phyloP scores from a whole-genome alignment of 371 early-diverging fungal species.

The Syncephalastrum sp. region DNA sequence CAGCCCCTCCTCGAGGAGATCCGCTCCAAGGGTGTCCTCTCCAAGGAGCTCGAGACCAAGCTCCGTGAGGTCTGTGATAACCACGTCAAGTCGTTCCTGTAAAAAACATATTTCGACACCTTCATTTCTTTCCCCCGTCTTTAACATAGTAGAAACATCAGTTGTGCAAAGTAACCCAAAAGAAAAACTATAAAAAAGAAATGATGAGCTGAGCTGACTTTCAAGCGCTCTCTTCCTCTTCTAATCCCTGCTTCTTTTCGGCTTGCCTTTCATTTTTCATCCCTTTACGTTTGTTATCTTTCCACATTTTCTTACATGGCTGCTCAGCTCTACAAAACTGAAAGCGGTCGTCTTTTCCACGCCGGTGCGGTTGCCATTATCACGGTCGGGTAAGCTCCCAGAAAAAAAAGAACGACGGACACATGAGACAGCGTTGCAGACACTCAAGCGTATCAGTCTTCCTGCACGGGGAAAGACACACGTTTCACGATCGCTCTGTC shows the following conservation, averaged over 20 bases:
- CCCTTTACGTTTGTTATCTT: conserved; percentile 2
- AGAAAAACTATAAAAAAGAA: not conserved
- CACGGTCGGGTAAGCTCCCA: conserved; percentile 69
- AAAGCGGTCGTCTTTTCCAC: conserved; percentile 52
- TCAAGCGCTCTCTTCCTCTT: not conserved
- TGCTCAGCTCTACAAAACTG: conserved; percentile 25
- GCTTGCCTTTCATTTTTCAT: not conserved
- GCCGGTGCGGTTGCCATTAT: conserved; percentile 83
- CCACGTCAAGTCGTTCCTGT: conserved; percentile 86
- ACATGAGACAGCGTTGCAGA: not conserved
- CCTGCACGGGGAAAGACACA: conserved; percentile 95
- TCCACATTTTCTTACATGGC: conserved; percentile 12
- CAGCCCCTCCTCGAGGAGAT: conserved; percentile 83
- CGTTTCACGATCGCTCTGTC: conserved; percentile 81
- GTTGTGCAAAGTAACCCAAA: conserved; percentile 5
- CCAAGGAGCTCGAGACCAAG: conserved; percentile 77
- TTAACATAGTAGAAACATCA: too few relatives aligned
- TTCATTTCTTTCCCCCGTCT: too few relatives aligned
- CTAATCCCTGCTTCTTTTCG: not conserved
- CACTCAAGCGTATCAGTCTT: conserved; percentile 43
- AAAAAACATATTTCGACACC: conserved; percentile 16
- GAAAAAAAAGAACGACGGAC: not conserved
- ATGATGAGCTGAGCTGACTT: conserved; percentile 1
- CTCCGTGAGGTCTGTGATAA: conserved; percentile 79
- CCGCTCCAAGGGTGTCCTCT: conserved; percentile 72